Percentiles rank a stretch among this genome's conserved stretches.
phyloP scores from a whole-genome alignment of 2,329 filamentous ascomycete species.

The Cladosporium sp. region DNA sequence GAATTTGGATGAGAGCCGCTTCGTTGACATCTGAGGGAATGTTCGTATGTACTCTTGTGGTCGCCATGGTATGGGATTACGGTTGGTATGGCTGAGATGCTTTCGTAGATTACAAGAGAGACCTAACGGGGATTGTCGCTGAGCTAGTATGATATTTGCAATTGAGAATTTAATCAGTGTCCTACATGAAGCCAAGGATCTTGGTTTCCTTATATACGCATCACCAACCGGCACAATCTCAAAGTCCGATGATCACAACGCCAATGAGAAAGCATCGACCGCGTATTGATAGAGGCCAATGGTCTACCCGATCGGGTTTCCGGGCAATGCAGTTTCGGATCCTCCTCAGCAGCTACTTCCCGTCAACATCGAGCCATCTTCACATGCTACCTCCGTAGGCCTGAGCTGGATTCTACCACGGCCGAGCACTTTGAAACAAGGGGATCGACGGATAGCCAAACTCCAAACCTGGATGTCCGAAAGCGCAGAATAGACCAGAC shows the following conservation, averaged over 20 bases:
- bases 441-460: not conserved
- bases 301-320: not conserved
- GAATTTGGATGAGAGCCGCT: slow-evolving; percentile 35
- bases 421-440: not conserved
- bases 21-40: slow-evolving; percentile 33
- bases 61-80: slow-evolving; percentile 25
- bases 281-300: not conserved
- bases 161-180: not conserved
- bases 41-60: slow-evolving; percentile 40
- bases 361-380: not conserved
- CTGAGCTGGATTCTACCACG: not conserved
- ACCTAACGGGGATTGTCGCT: not conserved
- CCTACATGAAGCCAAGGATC: not conserved
- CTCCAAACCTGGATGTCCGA: not conserved
- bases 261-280: slow-evolving; percentile 1
- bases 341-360: not conserved
- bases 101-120: not conserved
- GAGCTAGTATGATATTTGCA: not conserved
- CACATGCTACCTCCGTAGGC: not conserved
- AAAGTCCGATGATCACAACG: not conserved
- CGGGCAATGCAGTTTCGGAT: slow-evolving; percentile 12
- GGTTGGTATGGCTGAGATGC: not conserved
- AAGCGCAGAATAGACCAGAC: not conserved
- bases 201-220: not conserved
- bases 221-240: not conserved